A percentile compares a stretch with the other conserved stretches of the same genome.
phyloP scores from a whole-genome alignment of 208 protist genomes.

The Endotrypanum monterogeii region DNA sequence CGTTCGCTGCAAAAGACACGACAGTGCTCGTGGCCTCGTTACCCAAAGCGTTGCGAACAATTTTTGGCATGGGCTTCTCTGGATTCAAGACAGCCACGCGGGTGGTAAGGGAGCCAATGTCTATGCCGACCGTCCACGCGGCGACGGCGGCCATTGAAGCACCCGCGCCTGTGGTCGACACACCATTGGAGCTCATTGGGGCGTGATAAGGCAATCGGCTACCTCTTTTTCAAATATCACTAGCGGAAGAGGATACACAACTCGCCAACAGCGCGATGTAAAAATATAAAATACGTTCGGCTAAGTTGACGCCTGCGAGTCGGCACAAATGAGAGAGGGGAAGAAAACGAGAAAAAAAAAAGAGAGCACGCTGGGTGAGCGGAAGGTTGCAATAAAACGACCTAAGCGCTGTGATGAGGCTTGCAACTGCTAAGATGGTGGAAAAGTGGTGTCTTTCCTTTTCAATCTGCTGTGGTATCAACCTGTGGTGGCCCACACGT shows the following conservation, averaged over 20 bases:
- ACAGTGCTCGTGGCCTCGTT: slow-evolving; percentile 69
- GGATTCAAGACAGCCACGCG: slow-evolving; percentile 58
- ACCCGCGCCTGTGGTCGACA: not conserved
- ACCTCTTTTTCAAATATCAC: too few species aligned
- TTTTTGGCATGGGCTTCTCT: slow-evolving; percentile 57
- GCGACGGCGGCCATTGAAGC: slow-evolving; percentile 5
- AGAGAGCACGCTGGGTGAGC: not conserved
- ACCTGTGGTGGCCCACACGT: not conserved
- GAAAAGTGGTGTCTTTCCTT: not conserved
- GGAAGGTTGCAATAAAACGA: not conserved
- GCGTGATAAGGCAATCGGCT: not conserved
- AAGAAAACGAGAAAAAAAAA: too few species aligned
- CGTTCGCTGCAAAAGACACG: slow-evolving; percentile 51
- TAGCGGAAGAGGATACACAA: too few species aligned
- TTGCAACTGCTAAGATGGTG: not conserved
- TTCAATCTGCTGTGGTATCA: not conserved
- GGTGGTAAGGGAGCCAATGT: slow-evolving; percentile 60
- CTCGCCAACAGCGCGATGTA: too few species aligned
- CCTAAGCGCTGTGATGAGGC: not conserved
- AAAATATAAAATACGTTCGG: too few species aligned
- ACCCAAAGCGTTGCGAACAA: slow-evolving; percentile 70
- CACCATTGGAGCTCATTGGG: slow-evolving; percentile 14
- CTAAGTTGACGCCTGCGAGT: too few species aligned
- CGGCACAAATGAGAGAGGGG: not conserved
- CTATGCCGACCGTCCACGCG: slow-evolving; percentile 48